Evolutionary conservation across 306 rosid species (phyloP).

Genomic region (Sicyos edulis): DNA sequence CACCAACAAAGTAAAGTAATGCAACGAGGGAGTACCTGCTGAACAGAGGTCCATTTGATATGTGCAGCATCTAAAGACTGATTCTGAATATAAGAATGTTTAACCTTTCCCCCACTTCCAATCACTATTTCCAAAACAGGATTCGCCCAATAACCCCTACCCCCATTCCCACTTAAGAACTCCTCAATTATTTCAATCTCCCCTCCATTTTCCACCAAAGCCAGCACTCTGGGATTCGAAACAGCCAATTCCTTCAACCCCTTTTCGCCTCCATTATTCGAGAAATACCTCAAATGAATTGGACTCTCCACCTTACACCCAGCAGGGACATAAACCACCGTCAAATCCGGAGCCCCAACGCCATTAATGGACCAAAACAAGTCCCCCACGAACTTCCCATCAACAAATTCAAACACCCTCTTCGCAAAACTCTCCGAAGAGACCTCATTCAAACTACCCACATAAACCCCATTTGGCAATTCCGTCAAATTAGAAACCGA

Average conservation of each 20-base stretch:
- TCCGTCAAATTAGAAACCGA: conserved; percentile 28
- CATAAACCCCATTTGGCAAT: conserved; percentile 54
- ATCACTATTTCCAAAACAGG: conserved; percentile 65
- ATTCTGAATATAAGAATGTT: conserved; percentile 82
- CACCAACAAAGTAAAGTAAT: background rate
- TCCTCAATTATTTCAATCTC: conserved; percentile 68
- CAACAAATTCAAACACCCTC: conserved; percentile 39
- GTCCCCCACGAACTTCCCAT: conserved; percentile 38
- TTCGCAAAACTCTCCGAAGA: conserved; percentile 28
- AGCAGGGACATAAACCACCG: conserved; percentile 65
- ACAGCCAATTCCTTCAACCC: conserved; percentile 41
- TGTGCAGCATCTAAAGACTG: conserved; percentile 74
- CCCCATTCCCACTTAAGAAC: conserved; percentile 35
- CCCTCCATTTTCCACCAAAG: conserved; percentile 78
- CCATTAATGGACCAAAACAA: conserved; percentile 94
- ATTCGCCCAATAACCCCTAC: conserved; percentile 60
- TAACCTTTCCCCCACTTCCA: conserved; percentile 65
- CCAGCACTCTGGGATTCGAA: conserved; percentile 82
- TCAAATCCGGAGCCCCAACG: conserved; percentile 74
- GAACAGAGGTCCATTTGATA: conserved; percentile 83
- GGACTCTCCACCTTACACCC: conserved; percentile 59
- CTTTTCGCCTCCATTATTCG: conserved; percentile 33
- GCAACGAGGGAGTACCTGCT: conserved; percentile 45
- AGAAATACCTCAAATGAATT: conserved; percentile 47
- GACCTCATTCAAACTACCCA: conserved; percentile 46